These are phyloP conservation scores for Teunomyces stri DNA, from an alignment of 805 yeast genomes.

Conservation along the genomic window DNA sequence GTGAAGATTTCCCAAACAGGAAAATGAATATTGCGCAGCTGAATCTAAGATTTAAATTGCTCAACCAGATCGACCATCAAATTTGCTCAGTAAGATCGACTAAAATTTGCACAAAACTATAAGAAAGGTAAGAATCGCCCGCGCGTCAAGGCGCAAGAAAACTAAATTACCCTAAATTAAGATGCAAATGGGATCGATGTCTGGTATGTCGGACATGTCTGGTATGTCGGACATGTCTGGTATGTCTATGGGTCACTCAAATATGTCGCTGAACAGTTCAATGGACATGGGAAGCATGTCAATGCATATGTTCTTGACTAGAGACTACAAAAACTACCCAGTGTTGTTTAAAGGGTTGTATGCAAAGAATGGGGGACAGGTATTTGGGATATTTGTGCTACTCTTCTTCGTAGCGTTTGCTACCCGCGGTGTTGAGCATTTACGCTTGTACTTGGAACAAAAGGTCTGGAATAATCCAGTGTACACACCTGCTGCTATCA, in stretches of 20 bases:
- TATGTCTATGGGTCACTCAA: slow-evolving; percentile 5
- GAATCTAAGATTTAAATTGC: not conserved
- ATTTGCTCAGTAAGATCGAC: not conserved
- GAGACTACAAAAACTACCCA: slow-evolving; percentile 52
- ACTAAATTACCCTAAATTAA: not conserved
- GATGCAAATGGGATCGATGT: slow-evolving; percentile 1
- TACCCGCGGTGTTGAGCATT: slow-evolving; percentile 57
- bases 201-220: slow-evolving; percentile 1
- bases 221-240: not conserved
- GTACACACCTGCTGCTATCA: slow-evolving; percentile 13
- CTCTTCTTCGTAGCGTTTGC: slow-evolving; percentile 58
- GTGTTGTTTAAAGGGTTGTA: slow-evolving; percentile 55
- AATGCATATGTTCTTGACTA: slow-evolving; percentile 62
- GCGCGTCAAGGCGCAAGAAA: not conserved
- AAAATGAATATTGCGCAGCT: not conserved
- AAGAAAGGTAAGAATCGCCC: slow-evolving; percentile 1
- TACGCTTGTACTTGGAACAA: slow-evolving; percentile 64
- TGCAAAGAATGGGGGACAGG: slow-evolving; percentile 57
- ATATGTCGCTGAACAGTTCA: slow-evolving; percentile 8
- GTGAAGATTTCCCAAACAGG: not conserved
- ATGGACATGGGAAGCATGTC: slow-evolving; percentile 17
- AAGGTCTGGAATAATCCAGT: slow-evolving; percentile 53
- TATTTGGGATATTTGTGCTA: slow-evolving; percentile 70
- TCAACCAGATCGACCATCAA: not conserved
- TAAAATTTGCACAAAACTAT: not conserved